Evolutionary conservation across 2,329 filamentous ascomycete species (phyloP), one percentile per base, ranked within the genome.

Genomic region (Lasiodiplodia gonubiensis): DNA sequence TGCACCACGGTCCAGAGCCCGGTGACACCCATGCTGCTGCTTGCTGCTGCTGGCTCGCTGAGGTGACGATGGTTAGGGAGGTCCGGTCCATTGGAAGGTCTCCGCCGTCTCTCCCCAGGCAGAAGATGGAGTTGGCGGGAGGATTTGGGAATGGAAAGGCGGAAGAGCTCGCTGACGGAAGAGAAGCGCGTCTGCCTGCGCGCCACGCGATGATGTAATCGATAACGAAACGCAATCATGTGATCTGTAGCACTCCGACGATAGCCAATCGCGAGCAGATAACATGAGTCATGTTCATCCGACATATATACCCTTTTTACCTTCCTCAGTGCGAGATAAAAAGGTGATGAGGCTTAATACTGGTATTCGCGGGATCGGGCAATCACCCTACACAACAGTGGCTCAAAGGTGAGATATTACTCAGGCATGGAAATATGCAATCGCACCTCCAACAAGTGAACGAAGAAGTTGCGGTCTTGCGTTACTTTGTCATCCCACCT

Each of bases 1-100:
- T 97, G 92, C 71, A 98, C 85, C 64, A 99, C 93, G 70, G 92
- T 94, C 95, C 95, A 99, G 71, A 99, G 92, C 71, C 94, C 94
- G 76, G 94, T 97, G 71, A 99, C 95, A 89, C 95, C 95, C 95
- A 99, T 99, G 76, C 4, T 52, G 12, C 42, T 18, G 39, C 1
- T 46, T 5, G 6, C 6, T 46, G 39, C 7, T 21, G 18, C 21
- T 21, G 42, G 8, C 2, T n/a, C 10, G 42, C 8, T 12, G 53
- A 25, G 8, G 53, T 10, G 0, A 37, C 30, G 18, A 33, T 27
- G 30, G 37, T 21, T n/a, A 12, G 25, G 21, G n/a, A 8, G 7
- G 53, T 12, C n/a, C 37, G 53, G 30, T 35, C 53, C 53, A 55
- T 55, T 55, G 53, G n/a, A 0, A 10, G 42, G 7, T n/a, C 18